Evolutionary conservation across 2,329 filamentous ascomycete genomes (phyloP).

Genomic region (Colletotrichum scovillei): DNA sequence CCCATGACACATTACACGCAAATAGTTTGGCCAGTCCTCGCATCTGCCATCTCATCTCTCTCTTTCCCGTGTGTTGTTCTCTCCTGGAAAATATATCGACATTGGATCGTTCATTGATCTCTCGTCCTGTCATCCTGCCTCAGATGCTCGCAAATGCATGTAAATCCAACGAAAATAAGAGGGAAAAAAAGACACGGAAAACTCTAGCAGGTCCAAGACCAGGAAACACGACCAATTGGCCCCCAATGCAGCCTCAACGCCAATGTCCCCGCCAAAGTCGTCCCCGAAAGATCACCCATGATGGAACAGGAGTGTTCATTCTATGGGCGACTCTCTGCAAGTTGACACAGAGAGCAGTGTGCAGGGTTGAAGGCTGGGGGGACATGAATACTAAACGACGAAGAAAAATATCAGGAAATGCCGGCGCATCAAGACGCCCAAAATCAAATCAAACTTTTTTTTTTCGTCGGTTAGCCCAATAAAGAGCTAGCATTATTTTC

Average conservation of each 20-base stretch:
- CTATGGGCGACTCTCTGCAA: not conserved
- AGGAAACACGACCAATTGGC: slow-evolving; percentile 13
- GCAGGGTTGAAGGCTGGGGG: not conserved
- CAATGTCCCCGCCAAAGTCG: slow-evolving; percentile 2
- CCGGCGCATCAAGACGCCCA: slow-evolving; percentile 21
- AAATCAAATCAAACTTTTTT: slow-evolving; percentile 33
- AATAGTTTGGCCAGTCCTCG: slow-evolving; percentile 5
- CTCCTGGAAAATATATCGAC: slow-evolving; percentile 16
- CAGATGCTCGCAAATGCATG: slow-evolving; percentile 30
- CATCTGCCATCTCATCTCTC: slow-evolving; percentile 19
- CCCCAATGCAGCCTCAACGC: slow-evolving; percentile 34
- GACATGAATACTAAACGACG: not conserved
- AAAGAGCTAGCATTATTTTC: slow-evolving; percentile 11
- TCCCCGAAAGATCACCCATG: slow-evolving; percentile 1
- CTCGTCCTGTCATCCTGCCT: slow-evolving; percentile 12
- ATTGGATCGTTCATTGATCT: slow-evolving; percentile 11
- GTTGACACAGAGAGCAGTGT: not conserved
- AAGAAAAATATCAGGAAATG: slow-evolving; percentile 23
- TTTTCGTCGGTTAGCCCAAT: slow-evolving; percentile 25
- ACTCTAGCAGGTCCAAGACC: slow-evolving; percentile 24
- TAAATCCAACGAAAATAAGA: slow-evolving; percentile 1
- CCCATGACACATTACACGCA: slow-evolving; percentile 4
- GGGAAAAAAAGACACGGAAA: slow-evolving; percentile 1
- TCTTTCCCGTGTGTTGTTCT: slow-evolving; percentile 5
- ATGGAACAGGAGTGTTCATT: not conserved